These are phyloP conservation scores for Pseudoneurospora amorphoporcata DNA, from an alignment of 495 filamentous ascomycete species.

Conservation along the genomic window DNA sequence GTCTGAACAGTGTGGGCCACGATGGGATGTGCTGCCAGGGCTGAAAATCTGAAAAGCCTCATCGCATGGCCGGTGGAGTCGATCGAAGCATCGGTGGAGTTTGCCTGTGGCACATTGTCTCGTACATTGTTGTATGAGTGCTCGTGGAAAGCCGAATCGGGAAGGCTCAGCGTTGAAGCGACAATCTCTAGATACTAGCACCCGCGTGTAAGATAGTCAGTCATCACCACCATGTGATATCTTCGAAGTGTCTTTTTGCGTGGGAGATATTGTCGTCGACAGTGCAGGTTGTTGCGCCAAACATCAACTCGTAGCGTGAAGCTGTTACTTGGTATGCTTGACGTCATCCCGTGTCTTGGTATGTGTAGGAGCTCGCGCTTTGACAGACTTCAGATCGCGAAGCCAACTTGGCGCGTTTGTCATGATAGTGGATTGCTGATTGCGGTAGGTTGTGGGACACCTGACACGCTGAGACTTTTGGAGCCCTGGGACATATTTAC, in stretches of 20 bases:
- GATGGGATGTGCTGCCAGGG: not conserved
- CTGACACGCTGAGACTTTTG: not conserved
- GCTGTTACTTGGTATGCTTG: not conserved
- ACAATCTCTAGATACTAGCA: not conserved
- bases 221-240: not conserved
- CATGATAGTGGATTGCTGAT: not conserved
- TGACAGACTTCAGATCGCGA: not conserved
- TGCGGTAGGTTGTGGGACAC: not conserved
- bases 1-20: not conserved
- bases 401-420: not conserved
- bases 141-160: not conserved
- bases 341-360: not conserved
- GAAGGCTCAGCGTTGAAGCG: not conserved
- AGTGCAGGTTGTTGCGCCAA: not conserved
- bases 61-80: not conserved
- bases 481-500: not conserved
- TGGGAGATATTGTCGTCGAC: not conserved
- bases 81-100: not conserved
- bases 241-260: not conserved
- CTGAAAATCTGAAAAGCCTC: not conserved
- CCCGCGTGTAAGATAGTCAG: not conserved
- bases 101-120: not conserved
- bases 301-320: not conserved
- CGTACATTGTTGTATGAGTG: not conserved
- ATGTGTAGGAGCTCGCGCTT: not conserved